Conservation (phyloP, 352 stramenopile genomes). For the Globisporangium rhizosaccharum region DNA sequence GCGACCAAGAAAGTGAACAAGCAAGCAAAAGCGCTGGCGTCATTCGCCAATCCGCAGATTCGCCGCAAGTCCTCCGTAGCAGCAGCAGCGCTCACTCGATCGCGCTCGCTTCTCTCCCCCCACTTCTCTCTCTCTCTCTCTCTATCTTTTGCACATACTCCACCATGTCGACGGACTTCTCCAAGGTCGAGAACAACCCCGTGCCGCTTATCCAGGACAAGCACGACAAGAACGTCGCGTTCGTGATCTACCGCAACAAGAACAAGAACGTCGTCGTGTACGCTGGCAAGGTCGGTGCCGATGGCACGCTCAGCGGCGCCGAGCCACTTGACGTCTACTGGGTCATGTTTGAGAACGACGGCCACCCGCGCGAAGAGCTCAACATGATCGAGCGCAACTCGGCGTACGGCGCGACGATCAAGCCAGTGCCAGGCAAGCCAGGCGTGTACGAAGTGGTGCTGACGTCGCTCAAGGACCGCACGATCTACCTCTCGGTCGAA, state of each 20-base stretch:
- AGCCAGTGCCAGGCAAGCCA: conserved; percentile 55
- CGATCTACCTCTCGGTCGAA: conserved; percentile 67
- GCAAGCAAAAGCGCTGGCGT: neutral
- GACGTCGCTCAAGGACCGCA: conserved; percentile 81
- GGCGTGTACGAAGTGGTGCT: conserved; percentile 72
- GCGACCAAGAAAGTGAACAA: neutral
- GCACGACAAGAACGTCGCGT: conserved; percentile 69
- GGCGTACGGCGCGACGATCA: conserved; percentile 73
- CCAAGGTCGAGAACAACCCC: conserved; percentile 85
- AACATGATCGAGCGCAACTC: conserved; percentile 87
- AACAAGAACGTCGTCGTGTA: conserved; percentile 89
- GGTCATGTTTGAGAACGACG: conserved; percentile 89
- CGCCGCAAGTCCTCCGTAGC: neutral
- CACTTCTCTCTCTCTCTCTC: neutral
- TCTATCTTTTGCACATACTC: neutral
- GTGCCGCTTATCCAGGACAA: conserved; percentile 70
- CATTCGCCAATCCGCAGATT: conserved; percentile 3
- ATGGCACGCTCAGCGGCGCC: conserved; percentile 53
- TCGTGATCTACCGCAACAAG: conserved; percentile 88
- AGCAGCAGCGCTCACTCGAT: neutral
- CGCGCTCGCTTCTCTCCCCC: neutral
- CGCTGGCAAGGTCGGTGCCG: conserved; percentile 51
- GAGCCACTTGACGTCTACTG: conserved; percentile 85
- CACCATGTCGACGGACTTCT: conserved; percentile 81
- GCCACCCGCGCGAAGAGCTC: conserved; percentile 72